Conservation (phyloP, 306 rosid genomes). For the Betula pendula region DNA sequence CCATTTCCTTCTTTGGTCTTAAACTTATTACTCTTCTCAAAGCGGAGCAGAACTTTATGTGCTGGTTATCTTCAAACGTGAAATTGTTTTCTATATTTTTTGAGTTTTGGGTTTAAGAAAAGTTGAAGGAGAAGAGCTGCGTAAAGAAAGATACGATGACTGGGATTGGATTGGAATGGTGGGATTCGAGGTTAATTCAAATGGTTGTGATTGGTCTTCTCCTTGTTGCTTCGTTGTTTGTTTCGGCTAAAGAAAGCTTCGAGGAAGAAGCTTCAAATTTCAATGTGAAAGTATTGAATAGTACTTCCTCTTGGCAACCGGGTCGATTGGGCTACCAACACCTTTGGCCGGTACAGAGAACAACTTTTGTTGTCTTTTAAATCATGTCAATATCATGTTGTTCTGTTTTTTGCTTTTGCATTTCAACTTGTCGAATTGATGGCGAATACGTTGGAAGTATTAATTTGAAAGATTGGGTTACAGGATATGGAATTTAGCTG, state of each 20-base stretch:
- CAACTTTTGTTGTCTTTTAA: neutral
- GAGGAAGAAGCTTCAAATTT: conserved; percentile 36
- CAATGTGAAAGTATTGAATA: conserved; percentile 24
- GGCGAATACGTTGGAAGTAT: neutral
- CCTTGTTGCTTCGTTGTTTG: conserved; percentile 38
- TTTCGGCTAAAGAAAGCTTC: conserved; percentile 56
- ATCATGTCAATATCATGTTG: no score
- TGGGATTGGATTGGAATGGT: conserved; percentile 32
- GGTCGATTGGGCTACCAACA: conserved; percentile 49
- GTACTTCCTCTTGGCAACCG: conserved; percentile 39
- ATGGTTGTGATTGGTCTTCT: conserved; percentile 40
- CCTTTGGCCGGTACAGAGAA: conserved; percentile 85
- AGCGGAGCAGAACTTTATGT: neutral
- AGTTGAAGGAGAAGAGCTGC: neutral
- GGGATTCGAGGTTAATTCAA: conserved; percentile 39
- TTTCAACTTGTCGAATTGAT: neutral
- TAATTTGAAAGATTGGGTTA: conserved; percentile 10
- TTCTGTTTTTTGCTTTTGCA: neutral
- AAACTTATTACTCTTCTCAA: neutral
- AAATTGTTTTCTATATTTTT: neutral
- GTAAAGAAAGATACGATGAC: neutral
- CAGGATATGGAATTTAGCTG: conserved; percentile 92
- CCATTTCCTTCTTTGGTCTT: neutral
- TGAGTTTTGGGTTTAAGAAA: neutral
- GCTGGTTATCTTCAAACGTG: no score